Conservation (phyloP, 768 basidiomycete genomes). For the Leucogyrophana mollusca region DNA sequence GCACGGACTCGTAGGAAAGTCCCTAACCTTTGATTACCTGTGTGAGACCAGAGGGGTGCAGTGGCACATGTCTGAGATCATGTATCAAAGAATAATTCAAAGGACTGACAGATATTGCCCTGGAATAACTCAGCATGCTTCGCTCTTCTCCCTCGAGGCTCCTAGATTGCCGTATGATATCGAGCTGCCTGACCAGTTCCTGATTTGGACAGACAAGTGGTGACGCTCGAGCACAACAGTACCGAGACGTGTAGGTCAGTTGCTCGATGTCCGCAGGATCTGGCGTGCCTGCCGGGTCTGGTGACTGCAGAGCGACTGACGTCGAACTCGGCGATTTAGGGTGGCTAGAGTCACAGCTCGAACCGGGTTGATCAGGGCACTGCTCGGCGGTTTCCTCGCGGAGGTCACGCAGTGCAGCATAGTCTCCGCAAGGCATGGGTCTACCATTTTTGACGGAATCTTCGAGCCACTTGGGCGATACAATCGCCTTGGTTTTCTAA, state of each 20-base stretch:
- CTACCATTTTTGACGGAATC: conserved; percentile 49
- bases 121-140: conserved; percentile 70
- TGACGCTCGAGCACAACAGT: conserved; percentile 61
- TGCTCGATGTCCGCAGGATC: conserved; percentile 13
- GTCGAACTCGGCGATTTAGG: conserved; percentile 1
- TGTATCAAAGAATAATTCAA: not conserved
- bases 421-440: conserved; percentile 50
- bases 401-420: conserved; percentile 54
- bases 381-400: conserved; percentile 43
- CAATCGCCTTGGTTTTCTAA: conserved; percentile 66
- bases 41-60: conserved; percentile 1
- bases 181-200: conserved; percentile 53
- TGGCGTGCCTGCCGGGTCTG: conserved; percentile 18
- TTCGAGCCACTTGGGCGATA: conserved; percentile 70
- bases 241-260: conserved; percentile 34
- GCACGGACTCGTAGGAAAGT: not conserved
- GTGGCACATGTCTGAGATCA: not conserved
- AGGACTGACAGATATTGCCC: conserved; percentile 63
- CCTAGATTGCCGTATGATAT: conserved; percentile 54
- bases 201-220: conserved; percentile 74
- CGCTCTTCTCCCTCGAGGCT: conserved; percentile 65
- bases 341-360: not conserved
- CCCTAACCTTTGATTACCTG: conserved; percentile 49
- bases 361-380: conserved; percentile 36
- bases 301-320: not conserved